phyloP scores from a whole-genome alignment of 1,139 yeast species.

The Saccharomyces hybrid region DNA sequence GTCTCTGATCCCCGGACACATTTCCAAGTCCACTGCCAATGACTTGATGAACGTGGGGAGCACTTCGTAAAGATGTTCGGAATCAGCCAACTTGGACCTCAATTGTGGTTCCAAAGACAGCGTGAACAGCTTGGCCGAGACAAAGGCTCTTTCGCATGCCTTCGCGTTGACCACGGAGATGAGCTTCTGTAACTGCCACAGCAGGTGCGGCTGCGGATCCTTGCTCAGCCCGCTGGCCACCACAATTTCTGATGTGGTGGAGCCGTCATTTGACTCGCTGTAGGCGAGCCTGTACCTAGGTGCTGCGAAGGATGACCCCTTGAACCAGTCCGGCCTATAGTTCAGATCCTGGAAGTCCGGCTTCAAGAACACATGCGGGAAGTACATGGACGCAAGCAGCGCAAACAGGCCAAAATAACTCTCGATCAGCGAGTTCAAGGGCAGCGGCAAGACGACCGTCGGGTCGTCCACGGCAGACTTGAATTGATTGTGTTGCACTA shows the following conservation, averaged over 20 bases:
- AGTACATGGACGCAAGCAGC: conserved; percentile 18
- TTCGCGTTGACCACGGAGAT: conserved; percentile 17
- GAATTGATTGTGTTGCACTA: conserved; percentile 5
- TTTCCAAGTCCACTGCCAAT: conserved; percentile 18
- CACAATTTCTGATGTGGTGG: conserved; percentile 3
- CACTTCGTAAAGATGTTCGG: conserved; percentile 25
- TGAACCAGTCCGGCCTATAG: conserved; percentile 23
- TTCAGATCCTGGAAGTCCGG: conserved; percentile 22
- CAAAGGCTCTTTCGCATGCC: conserved; percentile 20
- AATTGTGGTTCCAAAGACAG: conserved; percentile 17
- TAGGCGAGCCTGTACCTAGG: background rate
- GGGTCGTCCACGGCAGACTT: conserved; percentile 18
- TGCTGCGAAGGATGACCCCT: conserved; percentile 5
- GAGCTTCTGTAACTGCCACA: conserved; percentile 26
- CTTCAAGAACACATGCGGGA: conserved; percentile 17
- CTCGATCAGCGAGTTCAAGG: conserved; percentile 21
- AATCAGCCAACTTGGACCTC: conserved; percentile 14
- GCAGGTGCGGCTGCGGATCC: conserved; percentile 17
- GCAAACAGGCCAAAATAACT: conserved; percentile 27
- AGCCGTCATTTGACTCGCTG: background rate
- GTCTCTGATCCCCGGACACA: conserved; percentile 13
- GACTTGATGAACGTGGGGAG: conserved; percentile 26
- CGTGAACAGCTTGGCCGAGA: conserved; percentile 19
- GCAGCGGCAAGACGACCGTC: conserved; percentile 21
- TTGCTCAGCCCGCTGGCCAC: conserved; percentile 7